These are phyloP conservation scores for Hydrangea macrophylla DNA, from an alignment of 148 eudicot species.

Conservation along the genomic window DNA sequence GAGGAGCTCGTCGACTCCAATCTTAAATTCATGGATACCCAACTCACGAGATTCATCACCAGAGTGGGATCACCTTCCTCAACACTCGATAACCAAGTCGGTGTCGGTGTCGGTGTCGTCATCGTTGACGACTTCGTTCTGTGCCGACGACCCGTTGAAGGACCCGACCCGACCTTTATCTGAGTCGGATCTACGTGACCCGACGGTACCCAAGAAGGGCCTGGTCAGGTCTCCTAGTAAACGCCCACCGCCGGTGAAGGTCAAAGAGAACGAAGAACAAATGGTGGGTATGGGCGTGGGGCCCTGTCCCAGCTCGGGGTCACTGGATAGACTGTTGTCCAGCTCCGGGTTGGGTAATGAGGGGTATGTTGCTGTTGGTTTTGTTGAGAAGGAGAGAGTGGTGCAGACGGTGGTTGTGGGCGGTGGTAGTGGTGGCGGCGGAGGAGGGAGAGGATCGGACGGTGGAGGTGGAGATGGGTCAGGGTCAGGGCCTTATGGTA, in stretches of 20 bases:
- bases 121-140: too few species aligned
- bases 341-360: constrained; percentile 22
- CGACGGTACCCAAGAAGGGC: background rate
- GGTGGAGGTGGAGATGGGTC: constrained; percentile 34
- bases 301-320: background rate
- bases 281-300: background rate
- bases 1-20: constrained; percentile 46
- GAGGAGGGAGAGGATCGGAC: constrained; percentile 23
- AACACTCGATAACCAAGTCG: constrained; percentile 15
- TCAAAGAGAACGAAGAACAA: background rate
- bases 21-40: constrained; percentile 29
- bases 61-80: constrained; percentile 7
- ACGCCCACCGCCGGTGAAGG: background rate
- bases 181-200: constrained; percentile 9
- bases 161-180: background rate
- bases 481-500: constrained; percentile 5
- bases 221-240: background rate
- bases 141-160: background rate
- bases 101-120: constrained; percentile 10
- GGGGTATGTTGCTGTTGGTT: constrained; percentile 7
- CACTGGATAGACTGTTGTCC: constrained; percentile 12
- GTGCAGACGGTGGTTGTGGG: constrained; percentile 13
- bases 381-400: background rate
- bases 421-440: constrained; percentile 14
- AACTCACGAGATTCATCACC: constrained; percentile 17